These are phyloP conservation scores for Camelina sativa DNA, from an alignment of 345 rosid genomes.

Conservation along the genomic window DNA sequence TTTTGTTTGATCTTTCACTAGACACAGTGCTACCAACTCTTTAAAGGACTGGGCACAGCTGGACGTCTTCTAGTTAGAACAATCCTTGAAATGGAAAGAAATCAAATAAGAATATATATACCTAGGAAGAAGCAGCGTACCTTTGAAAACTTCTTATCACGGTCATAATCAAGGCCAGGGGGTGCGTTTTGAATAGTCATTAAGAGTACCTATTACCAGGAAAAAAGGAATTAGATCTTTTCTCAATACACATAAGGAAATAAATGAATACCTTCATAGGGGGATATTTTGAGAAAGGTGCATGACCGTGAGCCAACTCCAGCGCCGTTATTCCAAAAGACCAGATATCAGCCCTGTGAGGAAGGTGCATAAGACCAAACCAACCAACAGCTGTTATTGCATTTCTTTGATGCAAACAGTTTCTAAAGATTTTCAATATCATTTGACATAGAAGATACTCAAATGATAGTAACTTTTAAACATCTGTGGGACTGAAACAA, in stretches of 20 bases:
- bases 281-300: constrained; percentile 97
- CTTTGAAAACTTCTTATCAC: constrained; percentile 93
- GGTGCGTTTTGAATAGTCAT: constrained; percentile 99
- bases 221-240: constrained; percentile 41
- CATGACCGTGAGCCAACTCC: constrained; percentile 98
- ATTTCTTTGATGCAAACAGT: constrained; percentile 29
- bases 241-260: constrained; percentile 5
- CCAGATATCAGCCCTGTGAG: constrained; percentile 96
- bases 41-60: constrained; percentile 81
- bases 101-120: constrained; percentile 6
- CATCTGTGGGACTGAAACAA: constrained; percentile 1
- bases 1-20: constrained; percentile 95
- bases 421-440: not conserved
- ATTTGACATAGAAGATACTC: not conserved
- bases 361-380: constrained; percentile 41
- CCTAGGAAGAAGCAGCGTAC: constrained; percentile 48
- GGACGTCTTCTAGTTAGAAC: constrained; percentile 42
- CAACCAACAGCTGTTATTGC: constrained; percentile 36
- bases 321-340: constrained; percentile 97
- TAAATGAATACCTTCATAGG: constrained; percentile 85
- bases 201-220: constrained; percentile 68
- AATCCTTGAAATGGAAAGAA: constrained; percentile 20
- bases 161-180: constrained; percentile 93
- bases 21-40: constrained; percentile 96
- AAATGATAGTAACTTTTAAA: constrained; percentile 8